Evolutionary conservation across 1,284 basidiomycete species (phyloP).

Genomic region (Takashimella tepidaria): DNA sequence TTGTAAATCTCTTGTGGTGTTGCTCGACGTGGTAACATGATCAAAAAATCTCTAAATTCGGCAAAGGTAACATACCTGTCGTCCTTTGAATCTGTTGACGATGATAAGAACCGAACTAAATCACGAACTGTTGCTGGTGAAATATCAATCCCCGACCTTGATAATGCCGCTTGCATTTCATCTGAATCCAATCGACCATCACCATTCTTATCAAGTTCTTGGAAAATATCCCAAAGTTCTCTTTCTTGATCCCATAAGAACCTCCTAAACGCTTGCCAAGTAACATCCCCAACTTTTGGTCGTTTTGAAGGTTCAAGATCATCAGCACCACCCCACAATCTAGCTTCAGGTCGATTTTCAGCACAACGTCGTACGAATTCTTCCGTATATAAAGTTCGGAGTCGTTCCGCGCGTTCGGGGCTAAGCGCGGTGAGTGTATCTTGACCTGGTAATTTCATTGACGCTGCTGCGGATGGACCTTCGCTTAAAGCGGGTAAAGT

Average conservation of each 20-base stretch:
- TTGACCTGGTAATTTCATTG: slow-evolving; percentile 45
- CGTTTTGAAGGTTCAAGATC: slow-evolving; percentile 39
- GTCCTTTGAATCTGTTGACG: slow-evolving; percentile 50
- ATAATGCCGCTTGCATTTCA: slow-evolving; percentile 65
- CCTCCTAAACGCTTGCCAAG: slow-evolving; percentile 69
- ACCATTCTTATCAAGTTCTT: slow-evolving; percentile 77
- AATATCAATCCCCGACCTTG: slow-evolving; percentile 67
- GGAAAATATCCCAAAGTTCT: slow-evolving; percentile 87
- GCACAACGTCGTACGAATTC: slow-evolving; percentile 64
- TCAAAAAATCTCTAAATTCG: slow-evolving; percentile 84
- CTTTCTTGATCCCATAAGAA: slow-evolving; percentile 44
- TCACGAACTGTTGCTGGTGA: slow-evolving; percentile 63
- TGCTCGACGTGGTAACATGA: slow-evolving; percentile 73
- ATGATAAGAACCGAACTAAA: slow-evolving; percentile 71
- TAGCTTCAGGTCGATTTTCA: slow-evolving; percentile 39
- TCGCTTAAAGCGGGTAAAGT: slow-evolving; percentile 27
- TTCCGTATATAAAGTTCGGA: slow-evolving; percentile 67
- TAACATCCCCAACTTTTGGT: slow-evolving; percentile 48
- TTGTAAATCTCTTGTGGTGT: slow-evolving; percentile 78
- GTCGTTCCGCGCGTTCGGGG: slow-evolving; percentile 61
- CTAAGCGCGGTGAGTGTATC: slow-evolving; percentile 52
- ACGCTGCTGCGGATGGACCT: slow-evolving; percentile 31
- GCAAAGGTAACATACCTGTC: slow-evolving; percentile 61
- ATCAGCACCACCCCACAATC: slow-evolving; percentile 51
- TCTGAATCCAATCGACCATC: slow-evolving; percentile 71